Evolutionary conservation across 805 yeast species (phyloP), one percentile per base, ranked within the genome.

Genomic region (Teunomyces atbi): DNA sequence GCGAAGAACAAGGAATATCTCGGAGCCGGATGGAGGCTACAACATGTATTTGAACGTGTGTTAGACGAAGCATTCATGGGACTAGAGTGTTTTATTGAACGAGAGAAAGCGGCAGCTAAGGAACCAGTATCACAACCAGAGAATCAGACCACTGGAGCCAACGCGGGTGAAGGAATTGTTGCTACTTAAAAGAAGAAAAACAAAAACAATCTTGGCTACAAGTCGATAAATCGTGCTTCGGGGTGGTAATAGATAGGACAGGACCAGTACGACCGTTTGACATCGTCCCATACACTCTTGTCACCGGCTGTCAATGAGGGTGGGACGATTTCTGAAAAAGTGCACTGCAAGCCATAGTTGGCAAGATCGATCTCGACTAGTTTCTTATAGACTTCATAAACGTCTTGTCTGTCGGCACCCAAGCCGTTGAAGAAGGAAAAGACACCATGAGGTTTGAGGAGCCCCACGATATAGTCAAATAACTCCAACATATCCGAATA

Each of bases 361-460:
- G 73, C 71, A 53, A 91, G 72, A 64, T 91, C 97, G 47, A 88
- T 65, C 51, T 83, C 87, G 3, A 88, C 96, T 46, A 91, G 82
- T 56, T 82, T 78, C 62, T 81, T 84, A 71, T 92, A 91, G 6
- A 92, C 97, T 57, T 91, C 75, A 53, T 71, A 71, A 8, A 71
- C 54, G 4, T 70, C 67, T 52, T 67, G 66, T 51, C 77, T 64
- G 49, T 71, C 77, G 10, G 76, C 77, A 5, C 77, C 77, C 40
- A 68, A 73, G 0, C 98, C 98, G 59, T 91, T 92, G 76, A 91
- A 91, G 61, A 90, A 91, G 4, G 96, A 89, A 52, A 91, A 90
- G 1, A 82, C 77, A 6, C 97, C 98, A 28, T 80, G 78, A 6
- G 94, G 88, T 61, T 86, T 85, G 53, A 91, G 67, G 42, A 91